phyloP scores from a whole-genome alignment of 2,329 filamentous ascomycete species.

The Ophiostoma sp. region DNA sequence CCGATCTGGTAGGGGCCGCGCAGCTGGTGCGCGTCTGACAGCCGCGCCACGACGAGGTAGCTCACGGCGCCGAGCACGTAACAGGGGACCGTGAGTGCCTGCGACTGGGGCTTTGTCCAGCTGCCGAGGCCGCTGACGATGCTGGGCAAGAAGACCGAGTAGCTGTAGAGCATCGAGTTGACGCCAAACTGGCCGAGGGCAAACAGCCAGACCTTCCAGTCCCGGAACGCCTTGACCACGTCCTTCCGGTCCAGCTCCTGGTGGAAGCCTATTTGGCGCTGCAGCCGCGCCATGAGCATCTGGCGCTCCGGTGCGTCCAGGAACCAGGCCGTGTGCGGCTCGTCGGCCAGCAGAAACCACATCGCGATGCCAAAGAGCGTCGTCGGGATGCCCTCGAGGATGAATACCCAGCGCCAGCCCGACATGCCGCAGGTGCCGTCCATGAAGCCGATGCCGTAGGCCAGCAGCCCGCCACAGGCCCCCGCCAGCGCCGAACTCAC shows the following conservation, averaged over 20 bases:
- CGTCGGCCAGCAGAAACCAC: slow-evolving; percentile 43
- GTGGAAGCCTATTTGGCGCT: slow-evolving; percentile 32
- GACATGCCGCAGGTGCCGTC: slow-evolving; percentile 35
- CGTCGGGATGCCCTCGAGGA: slow-evolving; percentile 48
- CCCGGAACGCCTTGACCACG: slow-evolving; percentile 9
- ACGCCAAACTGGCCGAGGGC: slow-evolving; percentile 34
- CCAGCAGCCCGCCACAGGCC: slow-evolving; percentile 33
- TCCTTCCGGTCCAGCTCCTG: slow-evolving; percentile 26
- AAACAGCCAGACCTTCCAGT: slow-evolving; percentile 19
- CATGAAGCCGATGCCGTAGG: slow-evolving; percentile 35
- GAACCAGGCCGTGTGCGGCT: slow-evolving; percentile 19
- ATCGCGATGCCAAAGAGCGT: slow-evolving; percentile 39
- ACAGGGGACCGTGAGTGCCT: slow-evolving; percentile 33
- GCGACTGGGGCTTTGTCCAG: slow-evolving; percentile 23
- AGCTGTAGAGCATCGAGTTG: slow-evolving; percentile 27
- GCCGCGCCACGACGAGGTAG: slow-evolving; percentile 29
- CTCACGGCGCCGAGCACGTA: slow-evolving; percentile 30
- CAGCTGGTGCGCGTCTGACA: slow-evolving; percentile 39
- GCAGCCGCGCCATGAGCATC: slow-evolving; percentile 17
- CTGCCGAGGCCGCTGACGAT: slow-evolving; percentile 34
- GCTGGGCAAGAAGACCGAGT: slow-evolving; percentile 35
- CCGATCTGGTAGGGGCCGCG: slow-evolving; percentile 52
- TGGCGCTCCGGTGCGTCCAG: slow-evolving; percentile 19
- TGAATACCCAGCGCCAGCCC: slow-evolving; percentile 44
- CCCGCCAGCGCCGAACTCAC: slow-evolving; percentile 23